Base-by-base conservation (phyloP, 441 rosid genomes). In the Croton setiger region DNA sequence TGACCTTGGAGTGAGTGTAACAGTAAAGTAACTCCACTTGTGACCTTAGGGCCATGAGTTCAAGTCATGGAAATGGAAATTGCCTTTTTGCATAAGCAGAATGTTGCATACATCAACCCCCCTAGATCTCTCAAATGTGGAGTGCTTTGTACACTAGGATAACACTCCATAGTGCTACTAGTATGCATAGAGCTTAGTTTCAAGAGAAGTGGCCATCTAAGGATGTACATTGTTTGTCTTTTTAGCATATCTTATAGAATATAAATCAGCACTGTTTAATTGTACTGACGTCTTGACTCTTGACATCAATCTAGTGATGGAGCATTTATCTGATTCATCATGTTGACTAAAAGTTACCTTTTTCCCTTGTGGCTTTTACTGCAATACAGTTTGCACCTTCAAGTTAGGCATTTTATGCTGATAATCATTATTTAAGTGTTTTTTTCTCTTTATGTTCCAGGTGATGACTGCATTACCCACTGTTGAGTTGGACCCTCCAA, bases 401-500 rank as follows among this genome's bases (percentile, higher is more conserved):
- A 27, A 21, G 5, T 4, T n/a, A 45, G 11, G 47, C 48, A 51
- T 35, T 8, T 55, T 12, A 27, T 54, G 27, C 27, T 14, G 23
- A 27, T 9, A 14, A 21, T 15, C 4, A 7, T 49, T 47, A 14
- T 47, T 47, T 47, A 47, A 12, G 14, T 47, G 41, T 0, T 41
- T 35, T 33, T 13, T 73, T 67, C 43, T 39, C 31, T 62, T 14
- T 55, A 65, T 78, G 69, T 80, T 51, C 33, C 73, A 92, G 97
- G 94, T 94, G 71, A 85, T 80, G 82, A 75, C 80, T 76, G 86
- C 99, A 54, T 86, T 94, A 71, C 98, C 98, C 13, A 73, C 88
- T 35, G 75, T 90, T 64, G 96, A 86, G 81, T 79, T 94, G 86
- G 98, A 94, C 66, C 99, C 98, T 63, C 99, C 98, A 54, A 94